Conservation (phyloP, 1,284 basidiomycete genomes). For the Vanrija sp. region DNA sequence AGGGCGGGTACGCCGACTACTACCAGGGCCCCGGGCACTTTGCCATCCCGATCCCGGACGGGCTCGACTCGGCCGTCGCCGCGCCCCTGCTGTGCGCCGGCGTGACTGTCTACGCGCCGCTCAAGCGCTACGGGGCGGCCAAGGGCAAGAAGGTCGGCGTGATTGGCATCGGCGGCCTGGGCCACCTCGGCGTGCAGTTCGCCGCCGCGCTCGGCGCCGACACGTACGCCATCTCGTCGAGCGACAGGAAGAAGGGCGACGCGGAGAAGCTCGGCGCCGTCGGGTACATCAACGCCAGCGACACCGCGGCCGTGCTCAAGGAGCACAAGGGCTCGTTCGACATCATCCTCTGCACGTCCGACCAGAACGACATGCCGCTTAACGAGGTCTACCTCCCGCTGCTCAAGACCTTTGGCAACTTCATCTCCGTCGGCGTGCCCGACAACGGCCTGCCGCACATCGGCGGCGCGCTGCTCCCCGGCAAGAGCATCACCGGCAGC, state of each 20-base stretch:
- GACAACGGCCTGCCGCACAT: constrained; percentile 27
- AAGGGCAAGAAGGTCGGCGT: constrained; percentile 66
- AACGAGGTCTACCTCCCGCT: constrained; percentile 34
- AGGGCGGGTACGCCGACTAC: constrained; percentile 28
- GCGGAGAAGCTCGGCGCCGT: constrained; percentile 60
- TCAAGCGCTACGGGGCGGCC: constrained; percentile 57
- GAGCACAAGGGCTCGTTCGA: constrained; percentile 49
- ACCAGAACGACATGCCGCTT: constrained; percentile 39
- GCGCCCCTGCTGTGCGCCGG: constrained; percentile 58
- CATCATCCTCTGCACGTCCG: constrained; percentile 48
- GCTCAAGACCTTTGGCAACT: constrained; percentile 46
- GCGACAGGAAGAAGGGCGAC: constrained; percentile 61
- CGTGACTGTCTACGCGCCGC: constrained; percentile 64
- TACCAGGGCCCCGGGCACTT: constrained; percentile 61
- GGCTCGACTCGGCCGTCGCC: constrained; percentile 56
- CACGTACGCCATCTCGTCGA: constrained; percentile 64
- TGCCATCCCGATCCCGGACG: constrained; percentile 65
- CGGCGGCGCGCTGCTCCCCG: constrained; percentile 4
- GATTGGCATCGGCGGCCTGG: constrained; percentile 60
- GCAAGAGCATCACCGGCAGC: constrained; percentile 35
- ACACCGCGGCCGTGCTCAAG: constrained; percentile 48
- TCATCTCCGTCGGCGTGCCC: constrained; percentile 48
- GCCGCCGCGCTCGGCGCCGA: constrained; percentile 60
- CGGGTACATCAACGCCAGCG: constrained; percentile 51
- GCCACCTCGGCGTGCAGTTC: constrained; percentile 59